Evolutionary conservation across 768 basidiomycete genomes (phyloP), one percentile per base, ranked within the genome.

Genomic region (Agaricus subrufescens): DNA sequence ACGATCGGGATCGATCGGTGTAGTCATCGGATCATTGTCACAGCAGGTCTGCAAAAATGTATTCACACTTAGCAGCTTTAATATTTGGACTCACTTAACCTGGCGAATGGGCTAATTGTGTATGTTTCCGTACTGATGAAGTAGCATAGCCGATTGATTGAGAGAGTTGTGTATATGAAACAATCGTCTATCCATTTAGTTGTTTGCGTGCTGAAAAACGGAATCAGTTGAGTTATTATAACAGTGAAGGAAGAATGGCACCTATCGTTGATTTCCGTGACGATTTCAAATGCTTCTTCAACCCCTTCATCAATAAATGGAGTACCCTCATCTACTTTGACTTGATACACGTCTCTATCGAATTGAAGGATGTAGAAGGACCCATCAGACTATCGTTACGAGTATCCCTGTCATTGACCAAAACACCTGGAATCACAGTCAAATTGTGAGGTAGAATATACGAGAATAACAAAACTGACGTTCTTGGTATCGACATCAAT

Each of bases 111-210:
- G 56, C 91, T 92, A 68, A 99, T 89, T 50, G 90, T 94, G 69
- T 97, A 94, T 1, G 94, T 86, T 68, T 98, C 92, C 40, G 77
- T 87, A 15, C 97, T 97, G 46, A 98, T 85, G 59, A 99, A 91
- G 78, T 98, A 98, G 72, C 86, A 93, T 49, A 99, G 79, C 19
- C 94, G 80, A 73, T 98, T 98, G 80, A 73, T 98, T 98, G 58
- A 81, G 81, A 14, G 88, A 19, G 19, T 98, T 50, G 94, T 98
- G 74, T 97, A 98, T 65, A 98, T 88, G 73, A 99, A 92, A 71
- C 96, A 99, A 70, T 99, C 97, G 52, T 95, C 97, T 42, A 98
- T 84, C 96, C 97, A 99, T 75, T 95, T 96, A n/a, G 84, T 91
- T 0, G 97, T 97, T 75, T 85, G 90, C 52, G 98, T 85, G 53